phyloP scores from a whole-genome alignment of 768 basidiomycete genomes.

The Termitomyces sp. region DNA sequence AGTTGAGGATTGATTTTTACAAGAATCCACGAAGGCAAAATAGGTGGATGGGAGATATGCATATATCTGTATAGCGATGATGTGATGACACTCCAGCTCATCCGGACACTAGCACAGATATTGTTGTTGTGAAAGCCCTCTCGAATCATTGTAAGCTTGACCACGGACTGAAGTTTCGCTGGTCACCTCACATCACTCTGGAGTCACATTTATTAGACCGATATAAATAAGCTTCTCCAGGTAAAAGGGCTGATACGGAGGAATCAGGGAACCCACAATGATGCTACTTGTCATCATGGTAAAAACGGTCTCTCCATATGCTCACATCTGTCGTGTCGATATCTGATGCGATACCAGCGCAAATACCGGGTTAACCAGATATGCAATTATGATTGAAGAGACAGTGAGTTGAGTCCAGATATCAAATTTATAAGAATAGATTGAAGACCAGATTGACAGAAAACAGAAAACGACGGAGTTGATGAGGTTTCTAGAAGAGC shows the following conservation, averaged over 20 bases:
- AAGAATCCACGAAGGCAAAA: not conserved
- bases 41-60: no score
- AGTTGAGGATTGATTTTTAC: no score
- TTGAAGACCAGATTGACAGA: conserved; percentile 7
- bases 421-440: conserved; percentile 3
- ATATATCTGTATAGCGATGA: no score
- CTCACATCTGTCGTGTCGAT: not conserved
- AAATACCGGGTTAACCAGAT: no score
- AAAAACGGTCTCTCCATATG: no score
- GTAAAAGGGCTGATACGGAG: not conserved
- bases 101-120: not conserved
- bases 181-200: not conserved
- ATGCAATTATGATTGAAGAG: no score
- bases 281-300: not conserved
- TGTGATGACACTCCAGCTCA: not conserved
- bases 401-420: not conserved
- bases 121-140: not conserved
- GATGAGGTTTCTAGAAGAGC: conserved; percentile 26
- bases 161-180: not conserved
- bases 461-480: conserved; percentile 10
- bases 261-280: not conserved
- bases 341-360: not conserved
- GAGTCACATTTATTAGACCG: not conserved
- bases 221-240: not conserved
- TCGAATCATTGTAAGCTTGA: no score